Percentiles rank a stretch among this genome's conserved stretches.
These are phyloP conservation scores for Berberis thunbergii DNA, from an alignment of 164 flowering plant genomes.

Conservation along the genomic window DNA sequence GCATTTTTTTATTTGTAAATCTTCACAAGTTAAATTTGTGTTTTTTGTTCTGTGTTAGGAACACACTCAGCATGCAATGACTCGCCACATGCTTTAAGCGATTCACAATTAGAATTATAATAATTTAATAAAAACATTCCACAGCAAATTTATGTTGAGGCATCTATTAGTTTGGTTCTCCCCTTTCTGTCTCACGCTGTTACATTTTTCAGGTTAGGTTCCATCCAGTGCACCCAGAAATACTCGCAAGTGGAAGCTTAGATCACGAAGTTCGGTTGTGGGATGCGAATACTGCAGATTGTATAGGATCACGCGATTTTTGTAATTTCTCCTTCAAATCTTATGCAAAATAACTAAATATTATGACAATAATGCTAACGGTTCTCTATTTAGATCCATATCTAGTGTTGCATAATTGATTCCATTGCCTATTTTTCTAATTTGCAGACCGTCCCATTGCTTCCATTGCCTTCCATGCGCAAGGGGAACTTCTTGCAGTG, in stretches of 20 bases:
- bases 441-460: constrained; percentile 90
- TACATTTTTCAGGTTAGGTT: constrained; percentile 67
- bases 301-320: constrained; percentile 79
- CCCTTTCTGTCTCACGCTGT: constrained; percentile 4
- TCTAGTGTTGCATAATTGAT: constrained; percentile 1
- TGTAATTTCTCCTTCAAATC: constrained; percentile 34
- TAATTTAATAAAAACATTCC: too few relatives aligned
- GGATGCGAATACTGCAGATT: constrained; percentile 82
- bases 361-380: neutral
- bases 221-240: constrained; percentile 69
- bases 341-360: too few relatives aligned
- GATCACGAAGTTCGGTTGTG: constrained; percentile 97
- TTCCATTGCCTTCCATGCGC: constrained; percentile 95
- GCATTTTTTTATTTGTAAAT: constrained; percentile 8
- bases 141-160: neutral
- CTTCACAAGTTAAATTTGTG: too few relatives aligned
- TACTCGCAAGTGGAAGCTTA: constrained; percentile 96
- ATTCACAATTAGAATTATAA: too few relatives aligned
- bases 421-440: neutral
- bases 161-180: neutral
- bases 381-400: neutral
- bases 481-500: constrained; percentile 85
- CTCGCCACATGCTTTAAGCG: too few relatives aligned
- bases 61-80: too few relatives aligned
- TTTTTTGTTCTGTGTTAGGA: too few relatives aligned